Base-by-base conservation (phyloP, 2,329 filamentous ascomycete genomes). In the Sclerotinia glacialis region DNA sequence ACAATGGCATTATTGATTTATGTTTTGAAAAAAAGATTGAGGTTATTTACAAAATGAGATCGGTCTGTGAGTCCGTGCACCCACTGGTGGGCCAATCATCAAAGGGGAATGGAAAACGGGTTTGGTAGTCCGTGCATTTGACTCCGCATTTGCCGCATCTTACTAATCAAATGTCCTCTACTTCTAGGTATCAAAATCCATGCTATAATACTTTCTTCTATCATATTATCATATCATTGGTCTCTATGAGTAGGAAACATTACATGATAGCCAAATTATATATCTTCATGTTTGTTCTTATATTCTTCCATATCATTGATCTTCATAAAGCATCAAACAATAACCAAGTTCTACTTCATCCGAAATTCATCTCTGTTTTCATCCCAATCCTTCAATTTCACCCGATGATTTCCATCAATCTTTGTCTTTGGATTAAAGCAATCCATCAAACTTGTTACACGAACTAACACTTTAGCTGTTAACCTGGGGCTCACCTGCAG, bases 401-500 rank as follows among this genome's bases (percentile, higher is more conserved):
- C 16, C 23, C 0, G 14, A 9, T 2, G 44, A 16, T 11, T 37
- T 7, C 8, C 14, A 34, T 34, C 16, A 16, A 21, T 6, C 3
- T 18, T 31, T n/a, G n/a, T 21, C 23, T 26, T 31, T 18, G 9
- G 16, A 53, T 40, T 40, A 4, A 40, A 8, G 44, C 34, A 54
- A 59, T 68, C 56, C 54, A 34, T 52, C 5, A 26, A 40, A 26
- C 49, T 65, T 68, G 67, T 64, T 68, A 56, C 64, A 28, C 26
- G 14, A 11, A 69, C 62, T 72, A 71, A 72, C 34, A 18, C 47
- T 58, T 23, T 65, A 54, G 49, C 14, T 55, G 49, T 67, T 56
- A 61, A 26, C 58, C 58, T 23, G 23, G 3, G 34, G 46, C 18
- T 34, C 23, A 18, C 34, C 9, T 46, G n/a, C 49, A 55, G 44